Base-by-base conservation (phyloP, 805 yeast genomes). In the Candida argentea region DNA sequence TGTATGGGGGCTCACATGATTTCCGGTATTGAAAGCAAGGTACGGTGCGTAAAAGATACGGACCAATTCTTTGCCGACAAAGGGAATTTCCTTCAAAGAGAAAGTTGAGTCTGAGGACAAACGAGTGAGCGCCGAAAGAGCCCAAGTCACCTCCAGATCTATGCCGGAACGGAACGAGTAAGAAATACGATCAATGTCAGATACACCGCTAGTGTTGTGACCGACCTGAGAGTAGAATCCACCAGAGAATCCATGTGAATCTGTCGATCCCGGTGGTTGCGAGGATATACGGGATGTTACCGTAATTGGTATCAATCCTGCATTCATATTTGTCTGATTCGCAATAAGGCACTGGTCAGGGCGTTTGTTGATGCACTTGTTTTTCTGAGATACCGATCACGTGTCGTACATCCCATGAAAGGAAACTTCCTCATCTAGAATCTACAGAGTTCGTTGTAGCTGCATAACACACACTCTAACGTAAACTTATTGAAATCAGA, bases 151-250 rank as follows among this genome's bases (percentile, higher is more conserved):
- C 46, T 85, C 95, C 18, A 67, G 65, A 11, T 63, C 70, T 14
- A 84, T 53, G 2, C 76, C 79, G 12, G 79, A 69, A 34, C 66
- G 62, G 34, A 85, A 65, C 4, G 91, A 74, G 74, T 85, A 67
- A 38, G 67, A 65, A 43, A 85, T 72, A 35, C 95, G 65, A 8
- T 68, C 66, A 37, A 77, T 52, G 30, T 73, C 73, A 26, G 75
- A 73, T 4, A 73, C 67, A 10, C 94, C 94, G 35, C 65, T 63
- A 31, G 59, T 56, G 26, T 50, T 50, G 16, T 43, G 34, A 13
- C 54, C 54, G 11, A 37, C 36, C 9, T 41, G 34, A 4, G 36
- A 32, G 16, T 24, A 27, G 25, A 39, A 33, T 11, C 36, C 41
- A n/a, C 39, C 42, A 18, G 34, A 35, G 28, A 31, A 38, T 13